Evolutionary conservation across 2,329 filamentous ascomycete genomes (phyloP).

Genomic region (Colletotrichum sp.): DNA sequence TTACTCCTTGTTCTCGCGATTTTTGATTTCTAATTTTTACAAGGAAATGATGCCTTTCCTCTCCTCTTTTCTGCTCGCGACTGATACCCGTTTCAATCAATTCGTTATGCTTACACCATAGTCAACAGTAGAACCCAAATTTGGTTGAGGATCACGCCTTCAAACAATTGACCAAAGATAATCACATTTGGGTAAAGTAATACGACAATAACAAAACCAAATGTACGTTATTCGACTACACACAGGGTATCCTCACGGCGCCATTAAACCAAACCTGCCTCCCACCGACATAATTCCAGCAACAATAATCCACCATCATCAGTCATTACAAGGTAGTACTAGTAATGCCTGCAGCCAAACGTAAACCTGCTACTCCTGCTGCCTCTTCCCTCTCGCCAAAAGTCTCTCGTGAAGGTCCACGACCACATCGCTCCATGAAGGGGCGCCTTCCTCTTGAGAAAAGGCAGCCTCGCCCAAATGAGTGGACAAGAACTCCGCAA

Average conservation of each 20-base stretch:
- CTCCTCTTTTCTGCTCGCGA: background rate
- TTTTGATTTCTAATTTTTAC: background rate
- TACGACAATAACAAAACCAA: background rate
- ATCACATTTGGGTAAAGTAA: background rate
- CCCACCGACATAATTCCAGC: slow-evolving; percentile 12
- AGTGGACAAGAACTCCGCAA: slow-evolving; percentile 71
- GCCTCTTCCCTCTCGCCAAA: slow-evolving; percentile 61
- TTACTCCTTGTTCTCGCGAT: background rate
- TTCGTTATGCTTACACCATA: background rate
- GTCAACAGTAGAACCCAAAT: background rate
- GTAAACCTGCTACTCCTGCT: background rate
- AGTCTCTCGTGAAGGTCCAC: slow-evolving; percentile 61
- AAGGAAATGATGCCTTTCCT: background rate
- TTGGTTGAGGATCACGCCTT: background rate
- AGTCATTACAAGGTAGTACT: slow-evolving; percentile 26
- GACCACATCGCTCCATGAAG: slow-evolving; percentile 60
- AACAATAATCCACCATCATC: slow-evolving; percentile 24
- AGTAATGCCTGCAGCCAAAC: background rate
- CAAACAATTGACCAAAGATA: background rate
- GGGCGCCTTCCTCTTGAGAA: slow-evolving; percentile 32
- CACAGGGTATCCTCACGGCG: slow-evolving; percentile 17
- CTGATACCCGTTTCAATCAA: background rate
- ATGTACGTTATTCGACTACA: background rate
- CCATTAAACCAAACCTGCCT: slow-evolving; percentile 17
- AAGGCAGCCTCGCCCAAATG: slow-evolving; percentile 47